A percentile compares a stretch with the other conserved stretches of the same genome.
phyloP scores from a whole-genome alignment of 495 filamentous ascomycete genomes.

The Penicillium egyptiacum region DNA sequence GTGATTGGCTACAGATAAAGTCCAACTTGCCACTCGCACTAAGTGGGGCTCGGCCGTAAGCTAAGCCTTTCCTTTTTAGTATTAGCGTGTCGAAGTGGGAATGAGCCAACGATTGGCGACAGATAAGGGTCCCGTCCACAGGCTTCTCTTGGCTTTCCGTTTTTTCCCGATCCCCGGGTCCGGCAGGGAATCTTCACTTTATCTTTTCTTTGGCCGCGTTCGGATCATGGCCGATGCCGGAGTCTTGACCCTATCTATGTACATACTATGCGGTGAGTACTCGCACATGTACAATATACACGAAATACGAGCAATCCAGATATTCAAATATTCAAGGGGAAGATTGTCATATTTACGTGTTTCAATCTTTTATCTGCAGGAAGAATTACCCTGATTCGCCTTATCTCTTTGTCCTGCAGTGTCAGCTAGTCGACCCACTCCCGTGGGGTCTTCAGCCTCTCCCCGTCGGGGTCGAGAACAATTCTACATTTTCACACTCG shows the following conservation, averaged over 20 bases:
- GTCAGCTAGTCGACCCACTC: too few relatives aligned
- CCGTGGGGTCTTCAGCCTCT: too few relatives aligned
- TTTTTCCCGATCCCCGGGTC: constrained; percentile 3
- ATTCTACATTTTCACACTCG: too few relatives aligned
- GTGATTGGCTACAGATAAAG: constrained; percentile 21
- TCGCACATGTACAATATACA: too few relatives aligned
- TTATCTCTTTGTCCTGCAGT: too few relatives aligned
- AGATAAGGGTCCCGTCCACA: constrained; percentile 8
- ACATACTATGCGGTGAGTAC: too few relatives aligned
- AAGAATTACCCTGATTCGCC: too few relatives aligned
- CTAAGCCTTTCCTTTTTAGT: constrained; percentile 6
- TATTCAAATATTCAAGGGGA: too few relatives aligned
- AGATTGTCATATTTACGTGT: too few relatives aligned
- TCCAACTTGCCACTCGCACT: constrained; percentile 2
- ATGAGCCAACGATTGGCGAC: constrained; percentile 10
- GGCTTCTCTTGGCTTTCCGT: background rate
- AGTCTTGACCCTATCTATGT: background rate
- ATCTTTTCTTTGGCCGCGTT: background rate
- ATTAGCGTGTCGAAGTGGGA: background rate
- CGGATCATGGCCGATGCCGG: constrained; percentile 4
- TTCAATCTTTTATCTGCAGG: too few relatives aligned
- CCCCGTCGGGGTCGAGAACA: too few relatives aligned
- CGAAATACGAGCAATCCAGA: too few relatives aligned
- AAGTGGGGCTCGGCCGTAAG: constrained; percentile 11
- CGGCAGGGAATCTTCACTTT: background rate